Evolutionary conservation across 1,284 basidiomycete species (phyloP), one percentile per base, ranked within the genome.

Genomic region (Ganoderma resinaceum): DNA sequence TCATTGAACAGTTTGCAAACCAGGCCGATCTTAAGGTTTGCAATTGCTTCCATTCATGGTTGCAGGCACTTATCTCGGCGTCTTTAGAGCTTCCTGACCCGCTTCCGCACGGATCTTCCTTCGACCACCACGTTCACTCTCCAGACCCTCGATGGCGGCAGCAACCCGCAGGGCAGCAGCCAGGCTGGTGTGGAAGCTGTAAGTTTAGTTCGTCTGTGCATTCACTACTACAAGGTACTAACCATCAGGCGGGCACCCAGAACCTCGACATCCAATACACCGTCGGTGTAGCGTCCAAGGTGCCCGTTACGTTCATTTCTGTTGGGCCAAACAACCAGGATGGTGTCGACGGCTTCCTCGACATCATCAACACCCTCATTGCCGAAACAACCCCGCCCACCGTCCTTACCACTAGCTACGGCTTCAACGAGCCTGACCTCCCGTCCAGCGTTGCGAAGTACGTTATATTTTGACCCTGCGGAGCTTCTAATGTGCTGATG

Each of bases 201-300:
- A 53, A 82, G 83, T 66, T 80, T 84, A 5, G 16, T 11, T 14
- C 11, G 2, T n/a, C 33, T 7, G 20, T 18, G 9, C 20, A 5
- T 42, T 16, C 61, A n/a, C 20, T 3, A 55, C 16, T 3, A 55
- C 16, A 16, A 14, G 35, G 2, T 53, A 5, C 1, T 57, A 6
- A 16, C 23, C 3, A 29, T 43, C 8, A 20, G 9, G 12, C 9
- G 35, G 55, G 55, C 23, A 60, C 46, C 8, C 53, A 59, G 59
- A 87, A 89, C 74, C 81, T 91, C 11, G 88, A 91, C 71, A 86
- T 88, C 42, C 87, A 91, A 78, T 90, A 90, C 67, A 85, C 87
- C 9, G 84, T 83, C 18, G 88, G 85, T 20, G 79, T 91, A 86
- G 86, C 79, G 85, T 86, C 80, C 82, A 84, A 80, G 81, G 72